Percentiles rank a stretch among this genome's conserved stretches.
Evolutionary conservation across 192 early-diverging fungal species (phyloP).

Genomic region (Backusella circina): DNA sequence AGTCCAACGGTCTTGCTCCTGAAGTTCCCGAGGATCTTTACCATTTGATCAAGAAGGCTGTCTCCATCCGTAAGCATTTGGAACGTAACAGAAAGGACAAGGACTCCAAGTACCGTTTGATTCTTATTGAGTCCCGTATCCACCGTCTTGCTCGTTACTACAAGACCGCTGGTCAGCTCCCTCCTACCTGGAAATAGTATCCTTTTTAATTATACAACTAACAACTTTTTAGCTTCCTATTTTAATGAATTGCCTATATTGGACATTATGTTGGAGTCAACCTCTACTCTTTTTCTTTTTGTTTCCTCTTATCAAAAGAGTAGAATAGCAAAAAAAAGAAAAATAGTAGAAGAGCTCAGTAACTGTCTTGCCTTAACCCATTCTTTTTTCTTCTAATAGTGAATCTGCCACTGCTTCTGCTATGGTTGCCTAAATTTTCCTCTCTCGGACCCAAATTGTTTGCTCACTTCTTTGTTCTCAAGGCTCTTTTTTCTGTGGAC

Average conservation of each 20-base stretch:
- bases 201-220: conserved; percentile 31
- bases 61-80: conserved; percentile 97
- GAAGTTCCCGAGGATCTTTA: conserved; percentile 98
- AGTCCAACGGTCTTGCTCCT: conserved; percentile 82
- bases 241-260: conserved; percentile 19
- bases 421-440: conserved; percentile 32
- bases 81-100: conserved; percentile 99
- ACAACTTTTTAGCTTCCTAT: background rate
- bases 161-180: conserved; percentile 93
- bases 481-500: background rate
- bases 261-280: conserved; percentile 30
- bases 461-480: background rate
- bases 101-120: conserved; percentile 98
- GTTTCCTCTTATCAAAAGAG: background rate
- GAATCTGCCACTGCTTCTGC: conserved; percentile 47
- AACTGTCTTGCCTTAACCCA: conserved; percentile 39
- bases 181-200: conserved; percentile 99
- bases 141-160: conserved; percentile 99
- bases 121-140: conserved; percentile 95
- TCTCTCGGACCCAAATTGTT: background rate
- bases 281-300: background rate
- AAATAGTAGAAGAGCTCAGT: conserved; percentile 29
- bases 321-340: background rate
- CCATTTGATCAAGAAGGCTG: conserved; percentile 99
- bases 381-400: conserved; percentile 35